phyloP scores from a whole-genome alignment of 2,329 filamentous ascomycete genomes.

The Cercospora zeina region DNA sequence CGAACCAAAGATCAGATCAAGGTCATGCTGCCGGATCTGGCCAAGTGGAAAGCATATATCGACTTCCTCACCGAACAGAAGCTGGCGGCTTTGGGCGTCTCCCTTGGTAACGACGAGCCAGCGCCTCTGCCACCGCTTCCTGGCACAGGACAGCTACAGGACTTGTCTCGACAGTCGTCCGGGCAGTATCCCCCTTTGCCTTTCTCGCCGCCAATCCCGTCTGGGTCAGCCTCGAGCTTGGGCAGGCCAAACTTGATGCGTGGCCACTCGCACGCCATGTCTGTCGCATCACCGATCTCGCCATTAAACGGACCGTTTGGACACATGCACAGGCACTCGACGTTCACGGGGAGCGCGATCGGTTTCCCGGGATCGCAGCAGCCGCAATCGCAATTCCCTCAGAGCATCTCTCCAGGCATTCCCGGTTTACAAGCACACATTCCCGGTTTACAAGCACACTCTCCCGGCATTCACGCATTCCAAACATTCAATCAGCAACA shows the following conservation, averaged over 20 bases:
- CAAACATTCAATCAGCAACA: conserved; percentile 41
- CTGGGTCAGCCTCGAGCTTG: conserved; percentile 70
- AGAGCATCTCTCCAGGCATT: conserved; percentile 14
- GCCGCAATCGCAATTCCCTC: conserved; percentile 24
- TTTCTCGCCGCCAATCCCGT: conserved; percentile 80
- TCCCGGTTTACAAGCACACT: conserved; percentile 37
- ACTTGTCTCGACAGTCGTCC: conserved; percentile 70
- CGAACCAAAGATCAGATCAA: conserved; percentile 52
- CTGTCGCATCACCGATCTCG: conserved; percentile 71
- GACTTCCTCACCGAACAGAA: conserved; percentile 86
- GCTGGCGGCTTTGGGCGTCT: conserved; percentile 85
- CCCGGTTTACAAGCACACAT: conserved; percentile 18
- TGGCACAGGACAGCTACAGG: conserved; percentile 36
- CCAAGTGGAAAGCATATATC: conserved; percentile 77
- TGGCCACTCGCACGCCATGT: conserved; percentile 55
- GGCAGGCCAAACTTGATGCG: conserved; percentile 38
- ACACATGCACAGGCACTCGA: conserved; percentile 71
- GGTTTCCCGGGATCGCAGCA: conserved; percentile 58
- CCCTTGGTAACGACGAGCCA: conserved; percentile 68
- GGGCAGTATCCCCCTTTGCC: conserved; percentile 71
- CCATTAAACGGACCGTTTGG: conserved; percentile 59
- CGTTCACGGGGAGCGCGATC: conserved; percentile 53
- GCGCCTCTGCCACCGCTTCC: conserved; percentile 48
- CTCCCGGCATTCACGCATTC: conserved; percentile 51
- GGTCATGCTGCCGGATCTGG: conserved; percentile 70